These are phyloP conservation scores for Lachnellula cervina DNA, from an alignment of 2,329 filamentous ascomycete genomes.

Conservation along the genomic window DNA sequence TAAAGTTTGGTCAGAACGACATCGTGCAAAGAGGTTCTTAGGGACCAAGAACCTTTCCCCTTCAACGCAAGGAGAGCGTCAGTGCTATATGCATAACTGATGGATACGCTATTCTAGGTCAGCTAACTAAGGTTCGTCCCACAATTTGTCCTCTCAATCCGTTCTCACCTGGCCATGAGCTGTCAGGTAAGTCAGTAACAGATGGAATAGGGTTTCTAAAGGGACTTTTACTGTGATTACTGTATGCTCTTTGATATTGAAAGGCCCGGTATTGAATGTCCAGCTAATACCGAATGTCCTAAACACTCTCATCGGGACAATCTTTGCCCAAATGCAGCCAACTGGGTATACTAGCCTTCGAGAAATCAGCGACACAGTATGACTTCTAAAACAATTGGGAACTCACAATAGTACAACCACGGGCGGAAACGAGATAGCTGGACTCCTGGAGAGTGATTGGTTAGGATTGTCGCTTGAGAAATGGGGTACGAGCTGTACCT, in stretches of 20 bases:
- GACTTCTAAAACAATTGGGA: background rate
- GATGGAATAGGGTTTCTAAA: constrained; percentile 31
- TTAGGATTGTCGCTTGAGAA: background rate
- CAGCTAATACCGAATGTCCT: constrained; percentile 48
- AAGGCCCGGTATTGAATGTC: constrained; percentile 60
- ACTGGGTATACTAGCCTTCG: constrained; percentile 14
- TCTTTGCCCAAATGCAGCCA: constrained; percentile 38
- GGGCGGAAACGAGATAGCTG: constrained; percentile 12
- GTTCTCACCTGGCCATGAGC: constrained; percentile 18
- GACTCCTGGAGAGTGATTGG: background rate
- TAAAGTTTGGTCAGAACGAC: constrained; percentile 34
- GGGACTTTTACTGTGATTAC: constrained; percentile 52
- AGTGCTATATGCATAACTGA: constrained; percentile 55
- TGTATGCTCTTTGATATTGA: constrained; percentile 65
- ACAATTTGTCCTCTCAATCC: too few relatives aligned
- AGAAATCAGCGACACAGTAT: constrained; percentile 3
- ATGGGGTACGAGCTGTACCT: background rate
- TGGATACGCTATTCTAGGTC: constrained; percentile 27
- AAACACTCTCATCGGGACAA: constrained; percentile 17
- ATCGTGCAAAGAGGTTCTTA: background rate
- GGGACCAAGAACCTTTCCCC: constrained; percentile 11
- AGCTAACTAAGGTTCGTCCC: background rate
- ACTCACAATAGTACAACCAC: constrained; percentile 47
- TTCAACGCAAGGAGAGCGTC: constrained; percentile 67
- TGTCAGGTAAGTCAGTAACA: background rate